Conservation (phyloP, 1,139 yeast species). For the Torulaspora pretoriensis region DNA sequence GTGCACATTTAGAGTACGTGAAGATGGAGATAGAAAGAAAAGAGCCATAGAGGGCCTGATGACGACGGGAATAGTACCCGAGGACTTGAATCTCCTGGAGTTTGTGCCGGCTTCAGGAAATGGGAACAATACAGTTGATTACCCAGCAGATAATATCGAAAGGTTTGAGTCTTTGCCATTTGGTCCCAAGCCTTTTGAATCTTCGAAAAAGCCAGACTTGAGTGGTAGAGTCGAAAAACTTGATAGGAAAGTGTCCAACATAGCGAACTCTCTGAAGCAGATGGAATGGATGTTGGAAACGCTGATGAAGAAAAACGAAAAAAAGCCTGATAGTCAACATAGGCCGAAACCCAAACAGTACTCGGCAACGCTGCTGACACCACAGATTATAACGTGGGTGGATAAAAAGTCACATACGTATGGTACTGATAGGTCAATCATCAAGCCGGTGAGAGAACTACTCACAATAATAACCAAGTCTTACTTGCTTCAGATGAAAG, state of each 20-base stretch:
- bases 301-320: conserved; percentile 10
- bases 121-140: neutral
- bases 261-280: conserved; percentile 25
- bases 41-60: conserved; percentile 1
- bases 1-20: conserved; percentile 24
- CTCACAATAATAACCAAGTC: conserved; percentile 25
- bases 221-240: conserved; percentile 20
- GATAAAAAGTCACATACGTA: conserved; percentile 16
- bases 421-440: conserved; percentile 12
- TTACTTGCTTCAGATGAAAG: conserved; percentile 27
- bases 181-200: neutral
- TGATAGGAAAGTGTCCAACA: conserved; percentile 24
- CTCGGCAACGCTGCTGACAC: conserved; percentile 23
- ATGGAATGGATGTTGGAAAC: conserved; percentile 22
- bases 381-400: conserved; percentile 25
- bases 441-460: conserved; percentile 23
- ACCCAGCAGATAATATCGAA: neutral
- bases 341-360: conserved; percentile 20
- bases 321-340: conserved; percentile 6
- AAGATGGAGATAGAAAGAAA: conserved; percentile 12
- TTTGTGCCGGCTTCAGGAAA: neutral
- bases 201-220: conserved; percentile 1
- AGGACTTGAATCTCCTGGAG: conserved; percentile 1
- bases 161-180: neutral
- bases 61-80: conserved; percentile 4